phyloP scores from a whole-genome alignment of 1,284 basidiomycete species.

The Salmacisia buchloeana region DNA sequence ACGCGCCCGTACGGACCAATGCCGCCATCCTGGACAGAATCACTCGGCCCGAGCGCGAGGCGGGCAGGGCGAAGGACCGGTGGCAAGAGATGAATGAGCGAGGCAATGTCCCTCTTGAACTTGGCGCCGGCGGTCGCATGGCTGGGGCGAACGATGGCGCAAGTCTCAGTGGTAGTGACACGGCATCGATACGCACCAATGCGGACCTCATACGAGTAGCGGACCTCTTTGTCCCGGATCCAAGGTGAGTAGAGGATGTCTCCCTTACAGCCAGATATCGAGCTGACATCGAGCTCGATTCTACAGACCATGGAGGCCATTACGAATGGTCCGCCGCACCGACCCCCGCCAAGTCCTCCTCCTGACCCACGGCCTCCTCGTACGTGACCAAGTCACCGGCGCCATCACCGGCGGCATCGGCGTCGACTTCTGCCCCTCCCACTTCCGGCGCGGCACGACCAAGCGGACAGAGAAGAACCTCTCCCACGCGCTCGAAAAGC shows the following conservation, averaged over 20 bases:
- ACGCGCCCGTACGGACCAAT: background rate
- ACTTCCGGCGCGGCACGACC: background rate
- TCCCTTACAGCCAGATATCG: background rate
- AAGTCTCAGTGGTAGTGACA: background rate
- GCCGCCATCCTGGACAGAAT: background rate
- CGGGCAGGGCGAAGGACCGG: background rate
- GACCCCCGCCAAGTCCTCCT: slow-evolving; percentile 47
- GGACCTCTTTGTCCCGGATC: slow-evolving; percentile 43
- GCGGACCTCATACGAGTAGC: slow-evolving; percentile 17
- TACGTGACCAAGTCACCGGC: background rate
- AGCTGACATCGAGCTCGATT: background rate
- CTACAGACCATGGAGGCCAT: slow-evolving; percentile 27
- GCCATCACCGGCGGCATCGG: slow-evolving; percentile 13
- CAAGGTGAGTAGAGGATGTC: slow-evolving; percentile 16
- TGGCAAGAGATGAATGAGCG: background rate
- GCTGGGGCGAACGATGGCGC: background rate
- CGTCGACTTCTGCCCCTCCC: slow-evolving; percentile 16
- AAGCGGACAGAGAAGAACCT: slow-evolving; percentile 35
- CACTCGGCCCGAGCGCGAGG: background rate
- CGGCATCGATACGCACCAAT: slow-evolving; percentile 13
- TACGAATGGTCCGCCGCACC: slow-evolving; percentile 41
- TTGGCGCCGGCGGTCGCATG: background rate
- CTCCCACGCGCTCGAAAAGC: slow-evolving; percentile 37
- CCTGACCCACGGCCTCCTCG: slow-evolving; percentile 18
- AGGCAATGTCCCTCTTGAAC: background rate